Evolutionary conservation across 768 basidiomycete genomes (phyloP), one percentile per base, ranked within the genome.

Genomic region (Russula emetica): DNA sequence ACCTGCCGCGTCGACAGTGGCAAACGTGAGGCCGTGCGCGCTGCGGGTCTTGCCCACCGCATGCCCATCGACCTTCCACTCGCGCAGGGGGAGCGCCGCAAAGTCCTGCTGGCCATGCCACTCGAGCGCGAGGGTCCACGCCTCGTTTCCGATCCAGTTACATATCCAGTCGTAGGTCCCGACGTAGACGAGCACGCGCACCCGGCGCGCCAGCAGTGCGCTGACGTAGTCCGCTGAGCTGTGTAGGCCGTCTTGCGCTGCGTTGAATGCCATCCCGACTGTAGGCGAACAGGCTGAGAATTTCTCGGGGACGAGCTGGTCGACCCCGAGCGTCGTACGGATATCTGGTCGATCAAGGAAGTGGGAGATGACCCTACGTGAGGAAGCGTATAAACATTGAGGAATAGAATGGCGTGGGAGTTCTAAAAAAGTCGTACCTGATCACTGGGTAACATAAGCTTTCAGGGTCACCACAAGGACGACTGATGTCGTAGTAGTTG

Each of bases 401-500:
- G 18, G n/a, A 14, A 58, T 1, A 28, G n/a, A 18, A 58, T 1
- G 30, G 59, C 11, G 14, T 57, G 61, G 28, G 30, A 32, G 28
- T 13, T 28, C 5, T 1, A 22, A 22, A 0, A 32, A 18, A 47
- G 30, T 40, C 34, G 55, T 63, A 80, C 80, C 70, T 73, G 9
- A 78, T 84, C 20, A 83, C 75, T 2, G 84, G 82, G 68, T 88
- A 85, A 71, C 87, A 89, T 13, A 86, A 77, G 0, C 77, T 78
- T 3, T 79, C 79, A 32, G 73, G 70, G 62, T 84, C 80, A 66
- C 81, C 79, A 61, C 87, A 90, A 36, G 76, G 73, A 69, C 80
- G 80, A 69, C 81, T 85, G 56, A 92, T 81, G 69, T 92, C 88
- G 70, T 92, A 91, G 1, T 82, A 83, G 70, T 85, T 85, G 28